A percentile compares a stretch with the other conserved stretches of the same genome.
phyloP scores from a whole-genome alignment of 2,329 filamentous ascomycete genomes.

The Xylariaceae sp. region DNA sequence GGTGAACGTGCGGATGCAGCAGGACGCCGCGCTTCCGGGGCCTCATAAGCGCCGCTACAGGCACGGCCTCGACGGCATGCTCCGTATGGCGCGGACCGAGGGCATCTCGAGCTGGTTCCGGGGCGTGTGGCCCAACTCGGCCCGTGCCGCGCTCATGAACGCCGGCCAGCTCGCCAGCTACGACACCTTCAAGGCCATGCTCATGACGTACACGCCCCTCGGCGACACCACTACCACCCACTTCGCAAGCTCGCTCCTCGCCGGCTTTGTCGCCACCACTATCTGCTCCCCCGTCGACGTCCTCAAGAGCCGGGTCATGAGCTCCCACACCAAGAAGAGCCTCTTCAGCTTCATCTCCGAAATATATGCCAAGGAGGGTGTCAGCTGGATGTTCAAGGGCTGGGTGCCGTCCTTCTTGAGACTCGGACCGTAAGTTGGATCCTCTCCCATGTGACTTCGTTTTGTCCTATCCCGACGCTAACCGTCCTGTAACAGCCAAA shows the following conservation, averaged over 20 bases:
- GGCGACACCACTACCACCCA: slow-evolving; percentile 70
- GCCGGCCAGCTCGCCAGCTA: slow-evolving; percentile 79
- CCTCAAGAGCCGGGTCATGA: slow-evolving; percentile 86
- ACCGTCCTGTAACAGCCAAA: slow-evolving; percentile 51
- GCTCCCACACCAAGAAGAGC: slow-evolving; percentile 47
- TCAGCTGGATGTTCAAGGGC: slow-evolving; percentile 82
- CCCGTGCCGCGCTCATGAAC: slow-evolving; percentile 82
- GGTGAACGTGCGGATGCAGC: slow-evolving; percentile 97
- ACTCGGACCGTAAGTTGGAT: slow-evolving; percentile 52
- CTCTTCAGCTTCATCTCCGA: slow-evolving; percentile 58
- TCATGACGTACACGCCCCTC: slow-evolving; percentile 62
- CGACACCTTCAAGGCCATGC: slow-evolving; percentile 69
- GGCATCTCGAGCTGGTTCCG: slow-evolving; percentile 72
- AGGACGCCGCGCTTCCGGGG: slow-evolving; percentile 71
- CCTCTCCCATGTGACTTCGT: not conserved
- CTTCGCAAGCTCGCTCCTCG: slow-evolving; percentile 70
- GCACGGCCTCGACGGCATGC: slow-evolving; percentile 78
- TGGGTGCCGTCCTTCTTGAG: slow-evolving; percentile 75
- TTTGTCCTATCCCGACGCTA: not conserved
- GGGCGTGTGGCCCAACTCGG: slow-evolving; percentile 77
- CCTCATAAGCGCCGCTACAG: slow-evolving; percentile 79
- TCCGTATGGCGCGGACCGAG: slow-evolving; percentile 83
- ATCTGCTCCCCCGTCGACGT: slow-evolving; percentile 83
- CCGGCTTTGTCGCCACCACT: slow-evolving; percentile 78
- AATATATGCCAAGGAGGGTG: slow-evolving; percentile 64